Conservation (phyloP, 768 basidiomycete genomes). For the Mycena filopes region DNA sequence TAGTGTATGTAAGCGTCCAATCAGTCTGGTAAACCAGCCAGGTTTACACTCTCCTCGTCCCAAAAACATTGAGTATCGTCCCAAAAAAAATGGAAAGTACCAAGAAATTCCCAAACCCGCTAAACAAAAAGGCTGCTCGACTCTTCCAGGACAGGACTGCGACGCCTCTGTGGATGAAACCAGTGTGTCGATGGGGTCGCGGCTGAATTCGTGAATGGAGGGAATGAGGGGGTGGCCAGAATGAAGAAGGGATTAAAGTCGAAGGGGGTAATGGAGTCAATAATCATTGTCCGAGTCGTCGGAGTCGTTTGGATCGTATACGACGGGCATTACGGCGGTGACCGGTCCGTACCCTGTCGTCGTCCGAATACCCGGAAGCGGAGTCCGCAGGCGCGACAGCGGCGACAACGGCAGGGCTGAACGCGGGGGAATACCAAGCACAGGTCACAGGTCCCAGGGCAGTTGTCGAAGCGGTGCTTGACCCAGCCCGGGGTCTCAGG, state of each 20-base stretch:
- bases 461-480: conserved; percentile 9
- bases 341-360: neutral
- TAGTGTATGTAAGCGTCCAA: neutral
- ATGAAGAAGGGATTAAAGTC: conserved; percentile 11
- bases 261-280: neutral
- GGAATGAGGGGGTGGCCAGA: conserved; percentile 2
- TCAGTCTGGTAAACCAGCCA: neutral
- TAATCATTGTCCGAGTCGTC: neutral
- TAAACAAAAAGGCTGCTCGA: neutral
- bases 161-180: neutral
- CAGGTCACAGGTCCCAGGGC: conserved; percentile 7
- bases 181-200: neutral
- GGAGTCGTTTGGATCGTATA: neutral
- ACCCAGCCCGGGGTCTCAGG: conserved; percentile 11
- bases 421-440: conserved; percentile 1
- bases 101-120: neutral
- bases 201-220: neutral
- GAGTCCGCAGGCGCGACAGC: conserved; percentile 1
- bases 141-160: neutral
- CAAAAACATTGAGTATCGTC: no score
- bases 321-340: neutral
- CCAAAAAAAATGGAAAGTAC: neutral
- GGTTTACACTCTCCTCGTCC: conserved; percentile 10
- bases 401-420: conserved; percentile 1
- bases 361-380: neutral